Base-by-base conservation (phyloP, 805 yeast species). In the Metschnikowia baotianmanensis region DNA sequence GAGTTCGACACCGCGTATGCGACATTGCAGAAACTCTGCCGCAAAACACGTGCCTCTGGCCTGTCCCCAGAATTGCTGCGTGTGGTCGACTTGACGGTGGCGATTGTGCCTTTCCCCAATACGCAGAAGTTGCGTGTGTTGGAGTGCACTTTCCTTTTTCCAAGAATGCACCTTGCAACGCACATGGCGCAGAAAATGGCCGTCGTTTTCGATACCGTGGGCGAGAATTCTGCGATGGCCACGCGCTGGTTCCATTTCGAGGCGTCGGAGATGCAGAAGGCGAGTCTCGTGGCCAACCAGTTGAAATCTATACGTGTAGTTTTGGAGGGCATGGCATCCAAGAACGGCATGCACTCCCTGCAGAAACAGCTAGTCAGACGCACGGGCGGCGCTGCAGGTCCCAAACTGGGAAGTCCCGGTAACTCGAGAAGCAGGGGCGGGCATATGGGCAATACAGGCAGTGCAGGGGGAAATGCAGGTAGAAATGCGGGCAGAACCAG, bases 271-370 rank as follows among this genome's bases (percentile, higher is more conserved):
- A 52, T 67, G 21, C 82, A 78, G 50, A 77, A 72, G 46, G 77
- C 82, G 2, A 72, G 62, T 44, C 69, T 78, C 21, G 77, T 78
- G 28, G 77, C 82, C 7, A 74, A 67, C 47, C 83, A 78, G 47
- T 57, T 78, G 46, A 74, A 73, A 47, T 69, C 80, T 2, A 69
- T 78, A 34, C 65, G 79, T 38, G 49, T 66, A 25, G 69, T 75
- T 13, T 61, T 78, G 42, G 81, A 76, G 41, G 67, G 72, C 9
- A 61, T 77, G 52, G 67, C 72, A 28, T 57, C 61, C 21, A 54
- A 51, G 12, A 30, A 25, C 11, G 48, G 39, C 13, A n/a, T n/a
- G n/a, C n/a, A n/a, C n/a, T n/a, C n/a, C n/a, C n/a, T n/a, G n/a
- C 43, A 40, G 12, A 30, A 37, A 18, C 46, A 41, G 25, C 35